A percentile compares a stretch with the other conserved stretches of the same genome.
phyloP scores from a whole-genome alignment of 1,284 basidiomycete species.

The Austroboletus novae-zelandiae region DNA sequence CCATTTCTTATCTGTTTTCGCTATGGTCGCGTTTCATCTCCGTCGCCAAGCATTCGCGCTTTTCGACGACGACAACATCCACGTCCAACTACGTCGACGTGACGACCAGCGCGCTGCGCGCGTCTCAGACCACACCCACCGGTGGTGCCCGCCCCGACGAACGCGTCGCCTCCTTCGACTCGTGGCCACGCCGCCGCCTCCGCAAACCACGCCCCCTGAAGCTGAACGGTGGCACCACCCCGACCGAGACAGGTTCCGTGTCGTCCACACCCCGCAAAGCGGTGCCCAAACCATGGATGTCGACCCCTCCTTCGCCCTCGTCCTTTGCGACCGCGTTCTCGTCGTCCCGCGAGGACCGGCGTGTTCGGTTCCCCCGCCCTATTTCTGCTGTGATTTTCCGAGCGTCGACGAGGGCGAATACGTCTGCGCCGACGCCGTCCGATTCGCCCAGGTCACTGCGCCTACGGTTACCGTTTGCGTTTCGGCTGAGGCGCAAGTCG shows the following conservation, averaged over 20 bases:
- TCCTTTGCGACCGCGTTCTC: slow-evolving; percentile 2
- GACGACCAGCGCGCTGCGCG: background rate
- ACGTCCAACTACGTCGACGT: slow-evolving; percentile 47
- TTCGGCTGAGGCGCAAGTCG: slow-evolving; percentile 25
- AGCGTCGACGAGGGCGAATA: background rate
- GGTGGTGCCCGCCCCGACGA: slow-evolving; percentile 1
- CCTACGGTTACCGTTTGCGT: slow-evolving; percentile 14
- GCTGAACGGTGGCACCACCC: background rate
- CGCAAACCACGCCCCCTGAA: slow-evolving; percentile 28
- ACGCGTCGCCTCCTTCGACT: slow-evolving; percentile 14
- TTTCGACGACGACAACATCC: slow-evolving; percentile 51
- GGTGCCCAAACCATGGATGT: background rate
- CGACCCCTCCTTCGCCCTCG: background rate
- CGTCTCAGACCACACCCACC: slow-evolving; percentile 3
- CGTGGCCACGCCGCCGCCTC: slow-evolving; percentile 26
- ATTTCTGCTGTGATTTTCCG: background rate
- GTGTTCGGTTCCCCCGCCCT: slow-evolving; percentile 7
- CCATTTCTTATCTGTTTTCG: background rate
- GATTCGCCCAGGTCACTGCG: slow-evolving; percentile 16
- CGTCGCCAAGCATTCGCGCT: slow-evolving; percentile 42
- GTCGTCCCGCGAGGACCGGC: slow-evolving; percentile 2
- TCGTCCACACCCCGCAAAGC: slow-evolving; percentile 16
- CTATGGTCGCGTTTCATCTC: background rate
- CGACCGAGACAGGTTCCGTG: slow-evolving; percentile 1
- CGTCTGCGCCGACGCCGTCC: slow-evolving; percentile 7